Conservation (phyloP, 2,329 filamentous ascomycete species). For the Ascosphaera apis region DNA sequence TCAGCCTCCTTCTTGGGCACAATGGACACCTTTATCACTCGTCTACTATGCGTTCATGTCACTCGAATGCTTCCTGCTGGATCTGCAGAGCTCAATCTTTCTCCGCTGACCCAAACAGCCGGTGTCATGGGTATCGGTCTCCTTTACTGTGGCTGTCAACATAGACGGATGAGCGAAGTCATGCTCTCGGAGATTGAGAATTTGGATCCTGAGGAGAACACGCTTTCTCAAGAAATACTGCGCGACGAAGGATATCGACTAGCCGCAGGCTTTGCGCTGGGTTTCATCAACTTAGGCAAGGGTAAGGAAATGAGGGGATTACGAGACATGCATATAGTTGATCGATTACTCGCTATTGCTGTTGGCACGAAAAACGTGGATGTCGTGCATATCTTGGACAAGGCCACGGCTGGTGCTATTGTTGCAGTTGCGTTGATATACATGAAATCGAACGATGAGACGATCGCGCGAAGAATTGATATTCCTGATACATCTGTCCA, state of each 20-base stretch:
- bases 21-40: conserved; percentile 89
- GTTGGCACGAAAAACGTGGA: conserved; percentile 79
- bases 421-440: conserved; percentile 79
- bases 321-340: conserved; percentile 81
- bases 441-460: conserved; percentile 83
- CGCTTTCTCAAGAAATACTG: conserved; percentile 46
- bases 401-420: conserved; percentile 79
- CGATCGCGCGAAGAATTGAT: conserved; percentile 76
- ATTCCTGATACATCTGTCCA: conserved; percentile 75
- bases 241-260: conserved; percentile 91
- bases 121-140: conserved; percentile 94
- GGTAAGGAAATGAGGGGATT: conserved; percentile 71
- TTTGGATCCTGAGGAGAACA: conserved; percentile 53
- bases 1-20: conserved; percentile 88
- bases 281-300: conserved; percentile 83
- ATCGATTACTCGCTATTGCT: conserved; percentile 65
- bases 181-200: conserved; percentile 96
- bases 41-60: conserved; percentile 83
- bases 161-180: conserved; percentile 94
- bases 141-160: conserved; percentile 83
- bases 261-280: conserved; percentile 78
- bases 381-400: conserved; percentile 76
- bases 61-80: conserved; percentile 82
- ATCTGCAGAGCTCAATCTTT: conserved; percentile 82
- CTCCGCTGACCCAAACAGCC: conserved; percentile 79